Percentiles rank a stretch among this genome's conserved stretches.
These are phyloP conservation scores for Kluyveromyces siamensis DNA, from an alignment of 805 yeast species.

Conservation along the genomic window DNA sequence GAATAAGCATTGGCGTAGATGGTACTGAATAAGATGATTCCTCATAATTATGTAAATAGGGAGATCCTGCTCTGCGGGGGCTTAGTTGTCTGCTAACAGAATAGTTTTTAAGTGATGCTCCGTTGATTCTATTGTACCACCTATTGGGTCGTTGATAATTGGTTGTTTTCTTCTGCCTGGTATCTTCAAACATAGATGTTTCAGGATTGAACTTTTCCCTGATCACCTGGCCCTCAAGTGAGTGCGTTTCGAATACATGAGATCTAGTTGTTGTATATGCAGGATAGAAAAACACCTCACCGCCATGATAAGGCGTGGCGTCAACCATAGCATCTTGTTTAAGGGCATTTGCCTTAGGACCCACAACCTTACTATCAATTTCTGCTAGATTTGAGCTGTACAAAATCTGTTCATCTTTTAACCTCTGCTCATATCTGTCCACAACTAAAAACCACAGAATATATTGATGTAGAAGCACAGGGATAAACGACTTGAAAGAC, in stretches of 20 bases:
- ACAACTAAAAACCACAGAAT: slow-evolving; percentile 33
- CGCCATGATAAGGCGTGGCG: slow-evolving; percentile 35
- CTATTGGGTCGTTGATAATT: slow-evolving; percentile 3
- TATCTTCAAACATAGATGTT: slow-evolving; percentile 19
- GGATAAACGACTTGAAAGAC: slow-evolving; percentile 30
- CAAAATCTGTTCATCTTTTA: slow-evolving; percentile 52
- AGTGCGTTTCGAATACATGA: slow-evolving; percentile 45
- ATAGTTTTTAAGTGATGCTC: slow-evolving; percentile 3
- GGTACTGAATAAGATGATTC: slow-evolving; percentile 7
- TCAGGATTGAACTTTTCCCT: slow-evolving; percentile 27
- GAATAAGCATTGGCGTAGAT: slow-evolving; percentile 6
- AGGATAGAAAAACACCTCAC: slow-evolving; percentile 24
- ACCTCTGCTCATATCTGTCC: slow-evolving; percentile 36
- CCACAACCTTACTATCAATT: slow-evolving; percentile 51
- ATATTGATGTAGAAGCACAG: slow-evolving; percentile 31
- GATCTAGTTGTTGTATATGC: slow-evolving; percentile 20
- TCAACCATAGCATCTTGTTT: slow-evolving; percentile 55
- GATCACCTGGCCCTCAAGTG: slow-evolving; percentile 27
- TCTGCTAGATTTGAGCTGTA: slow-evolving; percentile 55
- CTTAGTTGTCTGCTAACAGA: slow-evolving; percentile 7
- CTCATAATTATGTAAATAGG: not conserved
- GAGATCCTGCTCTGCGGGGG: slow-evolving; percentile 3
- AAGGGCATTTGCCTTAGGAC: slow-evolving; percentile 43
- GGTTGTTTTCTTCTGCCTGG: slow-evolving; percentile 1
- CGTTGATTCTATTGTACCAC: slow-evolving; percentile 3